phyloP scores from a whole-genome alignment of 257 asterid species.

The Fraxinus quadrangulata region DNA sequence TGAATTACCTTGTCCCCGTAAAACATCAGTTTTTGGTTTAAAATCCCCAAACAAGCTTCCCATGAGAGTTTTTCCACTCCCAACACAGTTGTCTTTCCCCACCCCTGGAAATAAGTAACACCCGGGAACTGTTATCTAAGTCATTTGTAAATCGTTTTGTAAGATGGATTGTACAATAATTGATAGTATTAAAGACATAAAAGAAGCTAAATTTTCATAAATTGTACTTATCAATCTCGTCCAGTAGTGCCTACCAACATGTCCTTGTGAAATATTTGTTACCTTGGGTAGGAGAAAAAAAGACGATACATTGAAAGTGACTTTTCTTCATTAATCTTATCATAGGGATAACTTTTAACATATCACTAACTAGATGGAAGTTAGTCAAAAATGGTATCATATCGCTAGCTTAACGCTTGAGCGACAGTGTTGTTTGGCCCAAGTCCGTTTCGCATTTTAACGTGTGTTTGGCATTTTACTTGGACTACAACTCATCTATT shows the following conservation, averaged over 20 bases:
- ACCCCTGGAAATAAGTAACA: constrained; percentile 8
- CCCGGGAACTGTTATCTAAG: background rate
- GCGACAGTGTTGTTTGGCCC: too few relatives aligned
- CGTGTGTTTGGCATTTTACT: too few relatives aligned
- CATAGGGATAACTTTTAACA: background rate
- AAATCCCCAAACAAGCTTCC: constrained; percentile 26
- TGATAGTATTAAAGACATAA: background rate
- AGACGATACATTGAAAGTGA: background rate
- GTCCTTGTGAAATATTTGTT: background rate
- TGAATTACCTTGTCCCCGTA: constrained; percentile 19
- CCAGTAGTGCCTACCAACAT: background rate
- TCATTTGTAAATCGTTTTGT: background rate
- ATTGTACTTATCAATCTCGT: background rate
- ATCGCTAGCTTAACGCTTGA: too few relatives aligned
- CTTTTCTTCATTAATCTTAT: background rate
- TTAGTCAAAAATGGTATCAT: too few relatives aligned
- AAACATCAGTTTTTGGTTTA: constrained; percentile 24
- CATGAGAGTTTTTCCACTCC: constrained; percentile 24
- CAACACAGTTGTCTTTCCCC: constrained; percentile 23
- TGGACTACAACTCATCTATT: too few relatives aligned
- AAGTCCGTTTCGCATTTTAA: too few relatives aligned
- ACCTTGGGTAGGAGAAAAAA: background rate
- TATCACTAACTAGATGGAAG: too few relatives aligned
- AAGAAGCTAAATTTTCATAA: too few relatives aligned
- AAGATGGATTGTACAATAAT: background rate